Percentiles rank a stretch among this genome's conserved stretches.
phyloP scores from a whole-genome alignment of 139 green algal species.

The Chlorella sorokiniana region DNA sequence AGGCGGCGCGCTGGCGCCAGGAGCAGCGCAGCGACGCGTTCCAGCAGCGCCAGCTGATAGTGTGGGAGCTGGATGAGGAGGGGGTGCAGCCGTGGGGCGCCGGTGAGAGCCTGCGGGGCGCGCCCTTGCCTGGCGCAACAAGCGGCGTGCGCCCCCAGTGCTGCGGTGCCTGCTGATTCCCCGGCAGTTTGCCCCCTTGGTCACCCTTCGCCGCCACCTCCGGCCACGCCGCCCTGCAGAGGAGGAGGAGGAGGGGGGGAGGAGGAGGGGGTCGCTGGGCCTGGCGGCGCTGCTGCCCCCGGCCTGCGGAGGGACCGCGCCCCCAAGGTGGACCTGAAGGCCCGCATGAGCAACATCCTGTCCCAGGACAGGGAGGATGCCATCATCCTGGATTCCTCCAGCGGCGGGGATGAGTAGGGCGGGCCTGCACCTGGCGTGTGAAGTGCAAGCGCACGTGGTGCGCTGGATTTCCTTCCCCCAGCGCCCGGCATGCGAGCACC shows the following conservation, averaged over 20 bases:
- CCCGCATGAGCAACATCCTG: slow-evolving; percentile 18
- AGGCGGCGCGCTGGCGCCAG: slow-evolving; percentile 41
- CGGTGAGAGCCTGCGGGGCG: neutral
- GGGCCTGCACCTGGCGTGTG: neutral
- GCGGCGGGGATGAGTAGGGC: neutral
- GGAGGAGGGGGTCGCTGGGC: neutral
- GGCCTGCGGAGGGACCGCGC: neutral
- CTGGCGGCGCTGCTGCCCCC: slow-evolving; percentile 22
- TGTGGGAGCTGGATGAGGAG: slow-evolving; percentile 45
- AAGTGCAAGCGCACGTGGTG: too few relatives aligned
- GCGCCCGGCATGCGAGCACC: too few relatives aligned
- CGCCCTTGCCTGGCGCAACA: too few relatives aligned
- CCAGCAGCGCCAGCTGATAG: slow-evolving; percentile 37
- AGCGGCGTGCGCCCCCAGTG: too few relatives aligned
- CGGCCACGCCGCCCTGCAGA: neutral
- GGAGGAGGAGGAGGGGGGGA: slow-evolving; percentile 36
- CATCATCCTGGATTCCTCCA: neutral
- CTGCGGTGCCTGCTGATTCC: neutral
- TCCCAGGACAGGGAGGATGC: slow-evolving; percentile 14
- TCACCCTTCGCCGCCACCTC: neutral
- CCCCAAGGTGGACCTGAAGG: slow-evolving; percentile 33
- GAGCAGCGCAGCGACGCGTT: slow-evolving; percentile 28
- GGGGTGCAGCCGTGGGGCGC: slow-evolving; percentile 30
- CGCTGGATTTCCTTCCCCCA: too few relatives aligned
- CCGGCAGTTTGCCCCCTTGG: too few relatives aligned